A percentile compares a stretch with the other conserved stretches of the same genome.
Conservation (phyloP, 345 rosid species). For the Gossypium ekmanianum region DNA sequence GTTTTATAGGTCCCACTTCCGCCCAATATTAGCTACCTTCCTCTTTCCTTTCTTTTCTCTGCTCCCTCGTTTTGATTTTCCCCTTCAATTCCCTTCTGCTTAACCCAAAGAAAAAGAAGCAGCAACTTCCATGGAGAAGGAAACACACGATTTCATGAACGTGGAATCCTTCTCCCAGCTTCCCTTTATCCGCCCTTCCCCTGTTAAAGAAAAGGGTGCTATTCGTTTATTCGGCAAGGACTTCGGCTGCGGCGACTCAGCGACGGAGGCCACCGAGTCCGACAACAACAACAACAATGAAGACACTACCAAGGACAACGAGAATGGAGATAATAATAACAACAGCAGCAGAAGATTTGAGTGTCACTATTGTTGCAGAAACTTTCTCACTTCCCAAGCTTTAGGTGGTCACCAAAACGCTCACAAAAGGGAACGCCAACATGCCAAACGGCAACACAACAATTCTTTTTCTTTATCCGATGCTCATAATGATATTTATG, state of each 20-base stretch:
- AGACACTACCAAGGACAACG: slow-evolving; percentile 26
- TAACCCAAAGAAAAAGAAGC: background rate
- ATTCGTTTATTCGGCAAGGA: slow-evolving; percentile 91
- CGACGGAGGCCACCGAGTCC: background rate
- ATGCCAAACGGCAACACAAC: slow-evolving; percentile 73
- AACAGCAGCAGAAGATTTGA: slow-evolving; percentile 55
- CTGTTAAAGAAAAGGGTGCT: slow-evolving; percentile 35
- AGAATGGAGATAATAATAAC: slow-evolving; percentile 33
- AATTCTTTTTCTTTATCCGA: slow-evolving; percentile 36
- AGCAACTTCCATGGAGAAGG: slow-evolving; percentile 25
- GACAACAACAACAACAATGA: slow-evolving; percentile 21
- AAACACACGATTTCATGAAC: slow-evolving; percentile 62
- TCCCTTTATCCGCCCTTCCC: slow-evolving; percentile 66
- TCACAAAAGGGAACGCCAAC: slow-evolving; percentile 93
- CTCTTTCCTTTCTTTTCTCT: background rate
- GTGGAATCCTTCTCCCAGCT: slow-evolving; percentile 52
- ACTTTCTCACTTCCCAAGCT: slow-evolving; percentile 98
- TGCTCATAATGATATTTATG: slow-evolving; percentile 37
- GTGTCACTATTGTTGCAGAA: slow-evolving; percentile 91
- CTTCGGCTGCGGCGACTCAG: slow-evolving; percentile 31
- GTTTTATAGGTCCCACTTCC: slow-evolving; percentile 4
- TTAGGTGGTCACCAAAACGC: slow-evolving; percentile 99
- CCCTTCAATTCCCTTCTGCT: background rate
- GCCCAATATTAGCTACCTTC: background rate
- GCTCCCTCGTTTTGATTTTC: background rate